phyloP scores from a whole-genome alignment of 2,329 filamentous ascomycete genomes.

The Blastomyces silverae region DNA sequence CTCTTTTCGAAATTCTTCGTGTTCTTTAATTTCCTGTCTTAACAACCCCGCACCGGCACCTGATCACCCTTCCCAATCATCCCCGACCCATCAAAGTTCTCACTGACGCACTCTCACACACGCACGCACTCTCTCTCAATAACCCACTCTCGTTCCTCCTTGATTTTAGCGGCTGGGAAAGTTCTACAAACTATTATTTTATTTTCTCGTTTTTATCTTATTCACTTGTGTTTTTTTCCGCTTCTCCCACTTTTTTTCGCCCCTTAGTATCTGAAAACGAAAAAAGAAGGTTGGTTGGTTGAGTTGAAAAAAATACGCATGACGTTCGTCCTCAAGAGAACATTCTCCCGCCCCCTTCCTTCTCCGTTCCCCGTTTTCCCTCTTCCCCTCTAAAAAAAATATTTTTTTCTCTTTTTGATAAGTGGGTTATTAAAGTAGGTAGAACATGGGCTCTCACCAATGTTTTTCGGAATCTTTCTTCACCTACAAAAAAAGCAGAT shows the following conservation, averaged over 20 bases:
- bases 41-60: not conserved
- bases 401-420: not conserved
- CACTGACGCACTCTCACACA: not conserved
- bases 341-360: too few species aligned
- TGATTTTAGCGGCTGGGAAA: conserved; percentile 13
- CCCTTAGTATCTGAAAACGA: conserved; percentile 6
- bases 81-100: conserved; percentile 18
- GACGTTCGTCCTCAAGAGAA: not conserved
- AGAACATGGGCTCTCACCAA: not conserved
- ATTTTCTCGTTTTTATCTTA: conserved; percentile 15
- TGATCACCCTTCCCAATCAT: conserved; percentile 12
- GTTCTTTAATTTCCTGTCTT: not conserved
- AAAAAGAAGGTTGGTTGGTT: conserved; percentile 3
- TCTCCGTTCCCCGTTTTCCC: too few species aligned
- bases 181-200: conserved; percentile 1
- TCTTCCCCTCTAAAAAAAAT: not conserved
- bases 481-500: too few species aligned
- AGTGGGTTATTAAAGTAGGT: not conserved
- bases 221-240: not conserved
- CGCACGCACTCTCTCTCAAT: not conserved
- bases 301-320: not conserved
- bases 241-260: not conserved
- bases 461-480: not conserved
- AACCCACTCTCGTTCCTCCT: conserved; percentile 15
- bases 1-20: conserved; percentile 5